These are phyloP conservation scores for Pilaira anomala DNA, from an alignment of 192 early-diverging fungal species.

Conservation along the genomic window DNA sequence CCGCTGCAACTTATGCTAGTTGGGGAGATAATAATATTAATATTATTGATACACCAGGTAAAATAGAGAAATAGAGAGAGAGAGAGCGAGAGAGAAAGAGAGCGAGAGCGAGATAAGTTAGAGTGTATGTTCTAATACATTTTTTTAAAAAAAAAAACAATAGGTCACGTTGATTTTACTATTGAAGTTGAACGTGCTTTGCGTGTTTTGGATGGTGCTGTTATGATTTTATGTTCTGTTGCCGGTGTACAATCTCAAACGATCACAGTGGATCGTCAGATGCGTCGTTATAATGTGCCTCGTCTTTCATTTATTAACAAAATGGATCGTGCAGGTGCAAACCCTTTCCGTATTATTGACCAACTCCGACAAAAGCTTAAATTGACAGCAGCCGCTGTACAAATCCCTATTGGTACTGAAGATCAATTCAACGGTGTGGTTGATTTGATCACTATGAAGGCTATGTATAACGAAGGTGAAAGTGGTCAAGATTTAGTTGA, in stretches of 20 bases:
- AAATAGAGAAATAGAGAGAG: constrained; percentile 6
- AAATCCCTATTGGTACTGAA: constrained; percentile 87
- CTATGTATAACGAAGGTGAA: constrained; percentile 85
- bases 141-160: neutral
- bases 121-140: neutral
- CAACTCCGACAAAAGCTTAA: constrained; percentile 78
- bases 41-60: constrained; percentile 87
- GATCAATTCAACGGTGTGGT: constrained; percentile 86
- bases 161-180: constrained; percentile 86
- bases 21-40: constrained; percentile 81
- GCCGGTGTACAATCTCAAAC: constrained; percentile 86
- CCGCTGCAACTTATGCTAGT: constrained; percentile 80
- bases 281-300: constrained; percentile 85
- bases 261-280: constrained; percentile 87
- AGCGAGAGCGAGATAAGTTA: neutral
- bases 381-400: constrained; percentile 73
- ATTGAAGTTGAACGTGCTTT: constrained; percentile 87
- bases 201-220: constrained; percentile 84
- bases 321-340: constrained; percentile 88
- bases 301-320: constrained; percentile 89
- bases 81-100: too few species aligned
- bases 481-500: constrained; percentile 79
- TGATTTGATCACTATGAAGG: constrained; percentile 84
- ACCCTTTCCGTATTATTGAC: constrained; percentile 75
- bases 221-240: constrained; percentile 80